Percentiles rank a stretch among this genome's conserved stretches.
Conservation (phyloP, 1,284 basidiomycete genomes). For the Apiotrichum siamense region DNA sequence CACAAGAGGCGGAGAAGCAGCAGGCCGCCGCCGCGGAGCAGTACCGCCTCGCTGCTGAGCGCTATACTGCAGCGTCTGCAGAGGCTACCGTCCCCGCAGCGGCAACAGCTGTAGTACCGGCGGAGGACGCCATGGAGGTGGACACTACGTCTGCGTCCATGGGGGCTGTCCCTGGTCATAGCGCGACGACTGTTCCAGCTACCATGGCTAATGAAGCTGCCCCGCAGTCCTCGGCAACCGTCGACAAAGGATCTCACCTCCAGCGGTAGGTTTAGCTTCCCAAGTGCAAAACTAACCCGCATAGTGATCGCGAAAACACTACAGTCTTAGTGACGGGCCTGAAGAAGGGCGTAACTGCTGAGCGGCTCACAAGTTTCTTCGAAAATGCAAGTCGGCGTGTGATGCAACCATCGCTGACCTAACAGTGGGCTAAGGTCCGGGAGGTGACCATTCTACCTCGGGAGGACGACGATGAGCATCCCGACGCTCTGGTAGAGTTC, state of each 20-base stretch:
- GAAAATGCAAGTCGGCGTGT: constrained; percentile 61
- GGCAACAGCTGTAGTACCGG: background rate
- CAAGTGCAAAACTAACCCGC: background rate
- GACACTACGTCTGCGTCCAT: background rate
- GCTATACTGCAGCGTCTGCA: no score
- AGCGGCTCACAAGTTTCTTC: constrained; percentile 68
- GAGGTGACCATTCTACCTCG: constrained; percentile 55
- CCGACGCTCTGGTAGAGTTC: constrained; percentile 47
- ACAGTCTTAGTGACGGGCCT: constrained; percentile 82
- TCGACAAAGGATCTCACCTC: constrained; percentile 3
- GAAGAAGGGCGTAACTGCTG: constrained; percentile 55
- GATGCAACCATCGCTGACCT: background rate
- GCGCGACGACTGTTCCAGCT: background rate
- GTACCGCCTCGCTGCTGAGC: constrained; percentile 10
- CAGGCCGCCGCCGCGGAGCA: constrained; percentile 13
- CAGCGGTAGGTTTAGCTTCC: constrained; percentile 18
- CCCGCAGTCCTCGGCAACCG: no score
- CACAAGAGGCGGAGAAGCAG: constrained; percentile 10
- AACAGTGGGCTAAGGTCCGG: constrained; percentile 74
- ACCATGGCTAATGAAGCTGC: constrained; percentile 11
- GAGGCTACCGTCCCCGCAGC: constrained; percentile 1
- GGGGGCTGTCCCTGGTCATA: constrained; percentile 1
- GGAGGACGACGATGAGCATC: constrained; percentile 15
- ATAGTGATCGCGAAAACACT: constrained; percentile 88
- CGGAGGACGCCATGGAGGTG: constrained; percentile 3